phyloP scores from a whole-genome alignment of 75 land plant species.

The Azolla pinnata region DNA sequence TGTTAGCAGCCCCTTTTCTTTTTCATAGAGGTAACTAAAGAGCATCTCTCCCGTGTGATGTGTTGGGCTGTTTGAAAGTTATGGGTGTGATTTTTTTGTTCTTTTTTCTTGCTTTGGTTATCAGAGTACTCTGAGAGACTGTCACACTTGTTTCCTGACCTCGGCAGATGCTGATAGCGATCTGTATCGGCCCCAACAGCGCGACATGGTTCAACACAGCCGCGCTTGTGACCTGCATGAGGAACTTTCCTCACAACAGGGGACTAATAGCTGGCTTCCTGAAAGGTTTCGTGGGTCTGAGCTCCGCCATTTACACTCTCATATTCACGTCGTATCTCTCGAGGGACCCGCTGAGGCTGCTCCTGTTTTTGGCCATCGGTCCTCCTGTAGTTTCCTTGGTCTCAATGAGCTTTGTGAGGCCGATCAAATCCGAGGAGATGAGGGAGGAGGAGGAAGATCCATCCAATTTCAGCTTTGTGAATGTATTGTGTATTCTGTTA shows the following conservation, averaged over 20 bases:
- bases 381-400: slow-evolving; percentile 38
- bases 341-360: slow-evolving; percentile 28
- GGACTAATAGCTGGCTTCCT: slow-evolving; percentile 89
- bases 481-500: slow-evolving; percentile 43
- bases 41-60: too few species aligned
- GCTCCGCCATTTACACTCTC: slow-evolving; percentile 70
- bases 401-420: slow-evolving; percentile 60
- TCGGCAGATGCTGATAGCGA: slow-evolving; percentile 54
- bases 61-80: too few species aligned
- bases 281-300: slow-evolving; percentile 80
- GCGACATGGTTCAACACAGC: slow-evolving; percentile 77
- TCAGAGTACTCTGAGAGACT: too few species aligned
- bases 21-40: too few species aligned
- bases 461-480: slow-evolving; percentile 36
- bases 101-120: too few species aligned
- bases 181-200: slow-evolving; percentile 55
- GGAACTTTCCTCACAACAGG: slow-evolving; percentile 78
- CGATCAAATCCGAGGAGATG: slow-evolving; percentile 37
- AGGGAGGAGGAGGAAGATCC: slow-evolving; percentile 35
- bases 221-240: slow-evolving; percentile 83
- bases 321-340: slow-evolving; percentile 38
- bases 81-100: too few species aligned
- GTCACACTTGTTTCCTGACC: not conserved
- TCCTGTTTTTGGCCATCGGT: slow-evolving; percentile 53
- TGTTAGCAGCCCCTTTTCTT: too few species aligned